Evolutionary conservation across 495 filamentous ascomycete genomes (phyloP).

Genomic region (Pyronema omphalodes): DNA sequence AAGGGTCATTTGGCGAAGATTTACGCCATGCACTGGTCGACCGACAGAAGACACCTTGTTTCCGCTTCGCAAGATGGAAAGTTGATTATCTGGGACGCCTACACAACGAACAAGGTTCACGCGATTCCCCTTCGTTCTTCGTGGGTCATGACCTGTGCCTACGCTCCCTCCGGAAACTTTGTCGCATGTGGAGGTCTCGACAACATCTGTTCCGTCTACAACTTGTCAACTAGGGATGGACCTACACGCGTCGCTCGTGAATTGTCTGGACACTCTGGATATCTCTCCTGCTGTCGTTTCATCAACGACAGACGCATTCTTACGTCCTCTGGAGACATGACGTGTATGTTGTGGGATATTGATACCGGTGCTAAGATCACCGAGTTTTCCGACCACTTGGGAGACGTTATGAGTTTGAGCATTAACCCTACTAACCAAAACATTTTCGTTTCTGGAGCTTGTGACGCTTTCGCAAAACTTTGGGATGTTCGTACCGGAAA

Average conservation of each 20-base stretch:
- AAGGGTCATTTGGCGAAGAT: conserved; percentile 98
- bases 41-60: conserved; percentile 90
- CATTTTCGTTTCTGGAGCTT: conserved; percentile 95
- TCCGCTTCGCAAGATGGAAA: conserved; percentile 98
- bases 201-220: conserved; percentile 99
- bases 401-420: conserved; percentile 99
- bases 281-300: conserved; percentile 95
- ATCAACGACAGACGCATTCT: conserved; percentile 97
- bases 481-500: conserved; percentile 98
- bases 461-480: conserved; percentile 93
- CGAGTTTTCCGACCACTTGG: conserved; percentile 95
- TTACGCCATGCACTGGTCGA: conserved; percentile 99
- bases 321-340: conserved; percentile 98
- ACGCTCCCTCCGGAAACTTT: conserved; percentile 94
- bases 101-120: conserved; percentile 98
- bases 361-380: conserved; percentile 93
- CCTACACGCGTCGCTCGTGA: conserved; percentile 92
- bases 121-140: conserved; percentile 96
- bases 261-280: conserved; percentile 90
- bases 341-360: conserved; percentile 99
- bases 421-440: conserved; percentile 98
- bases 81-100: conserved; percentile 99
- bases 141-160: conserved; percentile 99
- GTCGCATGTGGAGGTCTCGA: conserved; percentile 96
- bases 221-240: conserved; percentile 86